Base-by-base conservation (phyloP, 1,284 basidiomycete species). In the Apiotrichum gamsii region DNA sequence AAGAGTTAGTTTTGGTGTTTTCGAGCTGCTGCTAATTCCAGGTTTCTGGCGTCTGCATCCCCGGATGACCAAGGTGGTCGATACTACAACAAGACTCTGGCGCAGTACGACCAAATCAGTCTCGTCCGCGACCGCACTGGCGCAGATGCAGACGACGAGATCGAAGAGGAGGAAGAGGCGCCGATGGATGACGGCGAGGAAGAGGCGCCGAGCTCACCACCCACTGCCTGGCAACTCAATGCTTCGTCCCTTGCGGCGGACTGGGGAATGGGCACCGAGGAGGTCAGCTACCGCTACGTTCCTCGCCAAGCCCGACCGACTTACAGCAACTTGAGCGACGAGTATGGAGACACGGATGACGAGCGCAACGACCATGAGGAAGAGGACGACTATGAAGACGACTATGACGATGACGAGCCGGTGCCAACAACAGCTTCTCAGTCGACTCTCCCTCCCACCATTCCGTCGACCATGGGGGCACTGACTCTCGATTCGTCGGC, bases 1-100 rank as follows among this genome's bases (percentile, higher is more conserved):
- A 83, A 65, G 84, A 80, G 87, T 90, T 62, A 37, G 68, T 52
- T 24, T 28, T 28, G 8, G 24, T n/a, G n/a, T n/a, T n/a, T n/a
- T n/a, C n/a, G n/a, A n/a, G n/a, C n/a, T n/a, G 34, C n/a, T 0
- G 14, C 41, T 51, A 25, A 53, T 28, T 3, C 0, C 32, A 73
- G 72, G 20, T 58, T 73, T 18, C 56, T 72, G 8, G 61, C 72
- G 0, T 57, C 58, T 20, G 69, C 72, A 0, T 70, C 67, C 10
- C 60, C 67, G 1, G 52, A 58, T 3, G 61, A 61, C 4, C 25
- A 28, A 28, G 25, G 25, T 6, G 25, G 25, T 6, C 49, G 59
- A n/a, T 63, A 64, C 45, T 71, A 58, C 47, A 47, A 62, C 37
- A 63, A 57, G 42, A 60, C 63, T 0, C 35, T 70, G 16, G 58